Base-by-base conservation (phyloP, 129 eudicot genomes). In the Erigeron canadensis region DNA sequence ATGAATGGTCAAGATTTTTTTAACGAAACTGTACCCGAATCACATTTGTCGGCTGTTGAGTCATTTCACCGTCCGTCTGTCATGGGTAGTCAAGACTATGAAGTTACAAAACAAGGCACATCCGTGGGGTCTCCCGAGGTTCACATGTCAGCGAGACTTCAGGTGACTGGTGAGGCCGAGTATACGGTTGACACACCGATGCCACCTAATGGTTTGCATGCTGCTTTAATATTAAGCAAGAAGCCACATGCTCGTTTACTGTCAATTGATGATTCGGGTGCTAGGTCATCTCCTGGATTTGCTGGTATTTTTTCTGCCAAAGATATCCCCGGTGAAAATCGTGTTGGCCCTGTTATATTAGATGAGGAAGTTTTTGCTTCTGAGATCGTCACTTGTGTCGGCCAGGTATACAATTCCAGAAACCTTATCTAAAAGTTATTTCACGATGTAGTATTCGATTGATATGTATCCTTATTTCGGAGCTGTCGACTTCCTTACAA, bases 101-200 rank as follows among this genome's bases (percentile, higher is more conserved):
- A 94, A 46, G 73, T 95, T 69, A 76, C 68, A 19, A 84, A 84
- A 75, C 97, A 82, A 6, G 97, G 97, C 67, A 90, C 82, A 65
- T 59, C 96, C 42, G 99, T 95, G 70, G 99, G 99, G 38, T 82
- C 85, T 59, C 96, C 99, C 15, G 99, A 95, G 79, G 85, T 86
- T 80, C 99, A 95, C 81, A 83, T 82, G 66, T 95, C 99, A 10
- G 81, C 99, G 63, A 81, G 79, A 65, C 94, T 95, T 79, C 81
- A 95, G 91, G 99, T 95, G 55, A 86, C 96, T 2, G 99, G 99
- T 18, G 99, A 95, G 82, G 99, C 97, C 19, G 97, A 95, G 82
- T 95, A 95, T 55, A 86, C 96, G 1, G 97, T 90, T 95, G 99
- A 95, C 78, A 73, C 86, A 13, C 88, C 91, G 19, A 83, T 88